Conservation (phyloP, 169 alveolate species). For the Plasmodium relictum region DNA sequence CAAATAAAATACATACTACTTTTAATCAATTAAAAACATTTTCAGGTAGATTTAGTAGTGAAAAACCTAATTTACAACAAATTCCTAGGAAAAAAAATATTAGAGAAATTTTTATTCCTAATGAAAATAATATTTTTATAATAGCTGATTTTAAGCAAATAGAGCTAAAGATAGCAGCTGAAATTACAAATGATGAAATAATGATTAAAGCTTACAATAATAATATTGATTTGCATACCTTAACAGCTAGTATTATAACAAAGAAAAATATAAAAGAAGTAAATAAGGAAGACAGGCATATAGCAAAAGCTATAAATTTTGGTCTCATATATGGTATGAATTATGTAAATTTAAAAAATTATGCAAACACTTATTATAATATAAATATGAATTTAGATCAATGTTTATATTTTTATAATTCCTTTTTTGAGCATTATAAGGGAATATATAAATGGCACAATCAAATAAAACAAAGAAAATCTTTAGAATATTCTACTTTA, state of each 20-base stretch:
- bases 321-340: slow-evolving; percentile 92
- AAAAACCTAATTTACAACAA: slow-evolving; percentile 91
- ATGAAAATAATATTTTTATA: slow-evolving; percentile 81
- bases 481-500: slow-evolving; percentile 78
- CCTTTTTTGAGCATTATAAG: slow-evolving; percentile 85
- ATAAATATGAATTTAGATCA: slow-evolving; percentile 82
- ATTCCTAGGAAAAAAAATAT: slow-evolving; percentile 89
- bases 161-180: slow-evolving; percentile 92
- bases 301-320: slow-evolving; percentile 92
- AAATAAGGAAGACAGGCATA: slow-evolving; percentile 90
- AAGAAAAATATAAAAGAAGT: slow-evolving; percentile 78
- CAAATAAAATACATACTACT: slow-evolving; percentile 89
- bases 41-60: slow-evolving; percentile 92
- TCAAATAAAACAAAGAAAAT: slow-evolving; percentile 81
- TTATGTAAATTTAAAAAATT: slow-evolving; percentile 84
- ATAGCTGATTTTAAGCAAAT: slow-evolving; percentile 92
- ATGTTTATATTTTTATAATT: slow-evolving; percentile 84
- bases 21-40: slow-evolving; percentile 91
- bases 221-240: slow-evolving; percentile 84
- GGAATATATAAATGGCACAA: slow-evolving; percentile 91
- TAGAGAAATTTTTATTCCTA: slow-evolving; percentile 89
- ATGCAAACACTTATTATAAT: slow-evolving; percentile 88
- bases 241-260: slow-evolving; percentile 86
- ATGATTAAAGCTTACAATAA: slow-evolving; percentile 89
- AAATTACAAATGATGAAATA: slow-evolving; percentile 87